Evolutionary conservation across 2,329 filamentous ascomycete genomes (phyloP), one percentile per base, ranked within the genome.

Genomic region (Dryadomyces quercivorus): DNA sequence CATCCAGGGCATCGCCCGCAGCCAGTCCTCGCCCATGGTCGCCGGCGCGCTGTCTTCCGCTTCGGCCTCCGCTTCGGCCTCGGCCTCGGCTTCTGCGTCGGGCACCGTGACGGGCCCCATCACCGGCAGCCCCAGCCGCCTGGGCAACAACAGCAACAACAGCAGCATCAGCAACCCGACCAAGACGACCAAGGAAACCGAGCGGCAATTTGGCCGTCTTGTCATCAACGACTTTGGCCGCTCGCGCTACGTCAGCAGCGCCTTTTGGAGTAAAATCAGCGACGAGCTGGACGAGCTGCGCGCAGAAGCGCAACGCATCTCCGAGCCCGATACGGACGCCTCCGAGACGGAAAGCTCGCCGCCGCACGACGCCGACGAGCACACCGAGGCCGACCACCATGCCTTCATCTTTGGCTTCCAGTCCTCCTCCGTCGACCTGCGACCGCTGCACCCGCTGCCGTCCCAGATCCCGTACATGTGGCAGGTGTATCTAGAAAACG

Each of bases 181-280:
- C 13, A 52, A 44, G 31, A 18, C 53, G 18, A 63, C 65, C 4
- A 68, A 70, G 2, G 69, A 71, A 20, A 64, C 70, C 2, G 71
- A 75, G 62, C 77, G 69, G 47, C 73, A 80, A 54, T 84, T 86
- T 66, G 84, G 86, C 2, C 73, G 85, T 36, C 67, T 91, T 52
- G 83, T 90, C 0, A 69, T 89, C 40, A 84, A 85, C 58, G 84
- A 89, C 56, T 75, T 75, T 54, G 83, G 82, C 43, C 80, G 79
- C 56, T 82, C 80, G 54, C 74, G 84, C 64, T 91, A 90, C 64
- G 80, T 91, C 60, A 88, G 84, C 69, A 87, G 81, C 65, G 84
- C 80, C 7, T 88, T 90, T 62, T 89, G 85, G 85, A 80, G 84
- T 20, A 86, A 80, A 58, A 73, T 91, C 52, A 86, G 83, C 57